These are phyloP conservation scores for Euphorbia pulcherrima DNA, from an alignment of 345 rosid genomes.

Conservation along the genomic window DNA sequence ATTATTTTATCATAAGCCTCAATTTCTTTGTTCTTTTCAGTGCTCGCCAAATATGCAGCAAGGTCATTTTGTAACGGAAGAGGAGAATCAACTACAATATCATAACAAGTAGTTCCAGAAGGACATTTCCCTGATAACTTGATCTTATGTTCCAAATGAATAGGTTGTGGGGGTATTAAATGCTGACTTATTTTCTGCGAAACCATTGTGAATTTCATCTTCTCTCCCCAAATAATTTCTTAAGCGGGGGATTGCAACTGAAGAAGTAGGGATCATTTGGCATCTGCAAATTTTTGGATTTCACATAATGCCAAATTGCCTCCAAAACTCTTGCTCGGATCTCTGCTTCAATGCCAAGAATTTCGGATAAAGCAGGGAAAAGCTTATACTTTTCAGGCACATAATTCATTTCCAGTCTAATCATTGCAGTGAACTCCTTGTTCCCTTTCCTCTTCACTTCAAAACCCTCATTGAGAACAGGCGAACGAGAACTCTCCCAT, in stretches of 20 bases:
- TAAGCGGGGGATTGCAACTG: conserved; percentile 45
- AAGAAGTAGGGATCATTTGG: conserved; percentile 44
- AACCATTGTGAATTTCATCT: conserved; percentile 45
- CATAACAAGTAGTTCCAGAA: conserved; percentile 52
- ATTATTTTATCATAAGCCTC: conserved; percentile 46
- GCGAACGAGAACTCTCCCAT: conserved; percentile 55
- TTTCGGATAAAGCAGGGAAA: conserved; percentile 42
- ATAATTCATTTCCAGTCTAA: conserved; percentile 54
- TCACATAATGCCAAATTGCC: conserved; percentile 63
- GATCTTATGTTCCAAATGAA: conserved; percentile 56
- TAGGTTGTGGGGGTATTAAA: conserved; percentile 46
- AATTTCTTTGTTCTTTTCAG: conserved; percentile 44
- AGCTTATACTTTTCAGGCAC: conserved; percentile 52
- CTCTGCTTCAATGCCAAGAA: conserved; percentile 55
- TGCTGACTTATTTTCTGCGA: conserved; percentile 46
- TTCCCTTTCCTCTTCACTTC: conserved; percentile 63
- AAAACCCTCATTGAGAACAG: conserved; percentile 54
- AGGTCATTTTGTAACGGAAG: conserved; percentile 43
- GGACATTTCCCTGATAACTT: conserved; percentile 53
- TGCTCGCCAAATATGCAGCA: conserved; percentile 37
- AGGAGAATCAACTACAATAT: conserved; percentile 53
- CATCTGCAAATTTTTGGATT: conserved; percentile 45
- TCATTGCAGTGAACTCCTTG: conserved; percentile 51
- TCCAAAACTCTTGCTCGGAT: conserved; percentile 44
- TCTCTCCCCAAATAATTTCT: conserved; percentile 55